A percentile compares a stretch with the other conserved stretches of the same genome.
These are phyloP conservation scores for Globisporangium cederbergense DNA, from an alignment of 352 stramenopile genomes.

Conservation along the genomic window DNA sequence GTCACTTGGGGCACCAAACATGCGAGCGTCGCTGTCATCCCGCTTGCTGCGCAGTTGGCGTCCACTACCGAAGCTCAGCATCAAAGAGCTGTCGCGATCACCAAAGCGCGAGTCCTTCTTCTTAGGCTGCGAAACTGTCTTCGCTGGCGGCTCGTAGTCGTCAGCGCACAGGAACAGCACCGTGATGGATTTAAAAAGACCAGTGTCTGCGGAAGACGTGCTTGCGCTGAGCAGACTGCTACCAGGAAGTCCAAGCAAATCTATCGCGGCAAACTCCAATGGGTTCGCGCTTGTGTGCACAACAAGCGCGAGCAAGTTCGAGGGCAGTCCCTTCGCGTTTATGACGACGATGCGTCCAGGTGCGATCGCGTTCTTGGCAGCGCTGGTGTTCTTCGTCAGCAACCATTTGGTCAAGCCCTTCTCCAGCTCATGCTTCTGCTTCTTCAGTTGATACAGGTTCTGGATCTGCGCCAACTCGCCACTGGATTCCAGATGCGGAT, in stretches of 20 bases:
- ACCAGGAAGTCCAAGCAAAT: slow-evolving; percentile 15
- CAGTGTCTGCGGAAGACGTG: slow-evolving; percentile 13
- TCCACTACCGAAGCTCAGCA: slow-evolving; percentile 28
- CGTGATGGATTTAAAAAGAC: slow-evolving; percentile 75
- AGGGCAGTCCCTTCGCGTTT: slow-evolving; percentile 63
- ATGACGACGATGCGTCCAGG: slow-evolving; percentile 56
- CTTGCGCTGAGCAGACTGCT: slow-evolving; percentile 39
- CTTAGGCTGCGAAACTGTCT: slow-evolving; percentile 17
- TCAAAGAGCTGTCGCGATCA: not conserved
- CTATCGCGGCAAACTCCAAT: slow-evolving; percentile 19
- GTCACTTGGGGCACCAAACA: slow-evolving; percentile 30
- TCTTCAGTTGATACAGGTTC: slow-evolving; percentile 68
- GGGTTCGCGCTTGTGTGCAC: slow-evolving; percentile 41
- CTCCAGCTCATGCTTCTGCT: slow-evolving; percentile 65
- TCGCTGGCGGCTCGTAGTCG: slow-evolving; percentile 53
- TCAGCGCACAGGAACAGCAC: slow-evolving; percentile 67
- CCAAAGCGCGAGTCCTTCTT: not conserved
- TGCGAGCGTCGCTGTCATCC: slow-evolving; percentile 43
- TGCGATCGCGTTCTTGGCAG: slow-evolving; percentile 57
- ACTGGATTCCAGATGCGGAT: slow-evolving; percentile 51
- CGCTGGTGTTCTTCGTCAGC: slow-evolving; percentile 60
- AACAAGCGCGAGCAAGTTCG: slow-evolving; percentile 57
- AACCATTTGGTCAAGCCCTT: slow-evolving; percentile 73
- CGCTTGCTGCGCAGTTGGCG: slow-evolving; percentile 52
- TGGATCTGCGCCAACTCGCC: slow-evolving; percentile 61